Percentiles rank a stretch among this genome's conserved stretches.
Conservation (phyloP, 2,329 filamentous ascomycete species). For the Botrytis paeoniae region DNA sequence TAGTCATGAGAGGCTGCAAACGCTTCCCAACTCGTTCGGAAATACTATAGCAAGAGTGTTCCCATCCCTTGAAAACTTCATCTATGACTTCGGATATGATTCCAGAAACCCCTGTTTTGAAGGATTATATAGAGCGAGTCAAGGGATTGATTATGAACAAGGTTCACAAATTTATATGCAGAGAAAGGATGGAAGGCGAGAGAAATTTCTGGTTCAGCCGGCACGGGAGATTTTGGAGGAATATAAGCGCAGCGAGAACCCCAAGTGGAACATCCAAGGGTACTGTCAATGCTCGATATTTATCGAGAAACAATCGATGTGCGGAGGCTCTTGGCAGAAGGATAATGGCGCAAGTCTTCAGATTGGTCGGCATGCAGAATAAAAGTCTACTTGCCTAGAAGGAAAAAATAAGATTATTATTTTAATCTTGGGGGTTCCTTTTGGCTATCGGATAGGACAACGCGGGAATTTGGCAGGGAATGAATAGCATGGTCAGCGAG, state of each 20-base stretch:
- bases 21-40: background rate
- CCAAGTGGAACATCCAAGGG: background rate
- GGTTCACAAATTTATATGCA: background rate
- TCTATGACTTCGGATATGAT: background rate
- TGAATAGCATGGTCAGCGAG: background rate
- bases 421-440: background rate
- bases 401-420: too few species aligned
- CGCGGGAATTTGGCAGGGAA: too few species aligned
- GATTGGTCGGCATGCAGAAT: background rate
- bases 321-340: background rate
- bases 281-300: background rate
- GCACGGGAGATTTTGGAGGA: background rate
- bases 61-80: background rate
- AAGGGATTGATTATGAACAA: background rate
- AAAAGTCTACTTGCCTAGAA: background rate
- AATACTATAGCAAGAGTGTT: background rate
- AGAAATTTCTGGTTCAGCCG: background rate
- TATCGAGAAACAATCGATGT: background rate
- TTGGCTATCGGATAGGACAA: background rate
- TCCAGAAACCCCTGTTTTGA: background rate
- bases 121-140: background rate
- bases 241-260: background rate
- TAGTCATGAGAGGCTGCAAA: background rate
- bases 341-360: background rate
- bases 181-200: background rate